Percentiles rank a stretch among this genome's conserved stretches.
Evolutionary conservation across 108 stramenopile species (phyloP).

Genomic region (Cyclotella kingstonii): DNA sequence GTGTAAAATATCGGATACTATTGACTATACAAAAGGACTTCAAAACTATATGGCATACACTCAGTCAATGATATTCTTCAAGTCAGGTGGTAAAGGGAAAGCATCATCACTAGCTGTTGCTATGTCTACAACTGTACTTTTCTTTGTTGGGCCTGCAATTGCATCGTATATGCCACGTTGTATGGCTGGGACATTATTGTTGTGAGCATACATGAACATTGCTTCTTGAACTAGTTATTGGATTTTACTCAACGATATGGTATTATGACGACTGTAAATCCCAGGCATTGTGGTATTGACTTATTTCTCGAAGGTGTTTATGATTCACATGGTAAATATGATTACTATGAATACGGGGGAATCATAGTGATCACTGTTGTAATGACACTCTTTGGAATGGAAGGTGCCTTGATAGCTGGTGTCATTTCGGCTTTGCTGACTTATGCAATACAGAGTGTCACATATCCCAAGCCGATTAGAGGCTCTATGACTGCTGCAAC

Average conservation of each 20-base stretch:
- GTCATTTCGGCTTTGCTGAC: slow-evolving; percentile 58
- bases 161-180: slow-evolving; percentile 67
- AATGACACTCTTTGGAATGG: slow-evolving; percentile 74
- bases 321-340: slow-evolving; percentile 37
- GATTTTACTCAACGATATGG: too few relatives aligned
- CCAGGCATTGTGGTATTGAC: slow-evolving; percentile 86
- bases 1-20: background rate
- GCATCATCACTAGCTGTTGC: slow-evolving; percentile 50
- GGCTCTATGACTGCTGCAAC: slow-evolving; percentile 70
- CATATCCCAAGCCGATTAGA: slow-evolving; percentile 61
- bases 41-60: slow-evolving; percentile 82
- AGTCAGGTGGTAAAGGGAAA: slow-evolving; percentile 67
- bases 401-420: slow-evolving; percentile 65
- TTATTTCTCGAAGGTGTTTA: slow-evolving; percentile 77
- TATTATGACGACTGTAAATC: too few relatives aligned
- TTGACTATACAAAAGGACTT: slow-evolving; percentile 24
- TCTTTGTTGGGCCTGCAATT: slow-evolving; percentile 65
- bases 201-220: too few relatives aligned
- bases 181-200: slow-evolving; percentile 85
- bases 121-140: slow-evolving; percentile 44
- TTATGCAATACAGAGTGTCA: slow-evolving; percentile 57
- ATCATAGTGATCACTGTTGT: slow-evolving; percentile 69
- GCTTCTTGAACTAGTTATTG: too few relatives aligned
- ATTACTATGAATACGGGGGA: slow-evolving; percentile 50
- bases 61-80: slow-evolving; percentile 63